Evolutionary conservation across 2,329 filamentous ascomycete species (phyloP), one percentile per base, ranked within the genome.

Genomic region (Pseudogymnoascus sp.): DNA sequence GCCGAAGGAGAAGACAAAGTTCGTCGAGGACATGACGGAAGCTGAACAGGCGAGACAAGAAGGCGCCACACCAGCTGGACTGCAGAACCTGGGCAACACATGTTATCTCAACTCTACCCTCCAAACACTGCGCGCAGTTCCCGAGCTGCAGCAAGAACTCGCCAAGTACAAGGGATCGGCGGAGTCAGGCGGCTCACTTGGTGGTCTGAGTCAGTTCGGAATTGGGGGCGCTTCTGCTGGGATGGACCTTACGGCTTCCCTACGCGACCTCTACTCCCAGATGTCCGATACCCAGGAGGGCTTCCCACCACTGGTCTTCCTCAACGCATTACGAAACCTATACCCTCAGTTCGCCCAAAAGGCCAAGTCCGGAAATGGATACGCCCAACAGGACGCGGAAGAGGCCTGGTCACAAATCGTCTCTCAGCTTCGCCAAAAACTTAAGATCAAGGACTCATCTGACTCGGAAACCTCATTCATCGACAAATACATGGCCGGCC

Each of bases 61-160:
- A 63, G 91, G 90, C 62, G 92, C 92, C 57, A 93, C 83, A 50
- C 94, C 95, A 1, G 89, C 92, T 61, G 94, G 94, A 53, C 78
- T 99, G 64, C 83, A 89, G 72, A 99, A 99, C 71, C 79, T 97
- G 64, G 94, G 95, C 68, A 99, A 99, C 75, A 99, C 95, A 3
- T 99, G 94, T 78, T 99, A 99, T 73, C 86, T 97, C 70, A 99
- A 99, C 80, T 94, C 94, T 58, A 96, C 93, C 0, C 80, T 99
- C n/a, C 95, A 99, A 74, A 88, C 91, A 3, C 78, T 99, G 66
- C 86, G 90, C 64, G 82, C 88, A 60, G 91, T 99, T 63, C 94
- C 94, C 7, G 94, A 99, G 76, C 83, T 99, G 36, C 91, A 96
- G 71, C 80, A 90, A 36, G 84, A 90, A 67, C 81, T 99, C 50